Conservation (phyloP, 768 basidiomycete genomes). For the Kwoniella sp. region DNA sequence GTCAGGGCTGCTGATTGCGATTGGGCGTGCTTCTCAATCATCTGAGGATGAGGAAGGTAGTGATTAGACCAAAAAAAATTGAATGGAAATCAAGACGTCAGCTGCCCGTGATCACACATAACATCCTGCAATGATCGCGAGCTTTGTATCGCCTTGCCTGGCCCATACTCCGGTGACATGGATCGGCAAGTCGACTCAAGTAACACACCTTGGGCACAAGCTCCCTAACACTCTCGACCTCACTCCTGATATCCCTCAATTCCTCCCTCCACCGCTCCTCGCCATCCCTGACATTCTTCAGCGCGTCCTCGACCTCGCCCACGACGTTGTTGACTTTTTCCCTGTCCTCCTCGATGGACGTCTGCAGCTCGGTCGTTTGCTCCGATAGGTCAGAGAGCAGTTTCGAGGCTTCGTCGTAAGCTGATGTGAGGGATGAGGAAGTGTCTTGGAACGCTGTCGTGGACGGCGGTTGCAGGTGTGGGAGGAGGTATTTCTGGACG, state of each 20-base stretch:
- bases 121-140: no score
- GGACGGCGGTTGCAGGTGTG: slow-evolving; percentile 85
- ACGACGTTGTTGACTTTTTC: slow-evolving; percentile 39
- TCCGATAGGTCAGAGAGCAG: slow-evolving; percentile 57
- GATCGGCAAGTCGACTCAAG: background rate
- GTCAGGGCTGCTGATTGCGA: slow-evolving; percentile 76
- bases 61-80: no score
- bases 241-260: slow-evolving; percentile 87
- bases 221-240: slow-evolving; percentile 84
- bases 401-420: slow-evolving; percentile 65
- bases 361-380: slow-evolving; percentile 44
- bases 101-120: no score
- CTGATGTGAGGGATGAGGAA: slow-evolving; percentile 76
- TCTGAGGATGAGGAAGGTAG: slow-evolving; percentile 63
- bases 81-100: no score
- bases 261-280: slow-evolving; percentile 81
- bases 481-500: slow-evolving; percentile 87
- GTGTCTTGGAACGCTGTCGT: slow-evolving; percentile 87
- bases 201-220: slow-evolving; percentile 83
- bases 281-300: slow-evolving; percentile 60
- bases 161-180: no score
- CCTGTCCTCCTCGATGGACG: slow-evolving; percentile 42
- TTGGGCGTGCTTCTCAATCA: slow-evolving; percentile 92
- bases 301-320: slow-evolving; percentile 49
- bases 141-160: no score